phyloP scores from a whole-genome alignment of 768 basidiomycete species.

The Pulveroboletus sp. region DNA sequence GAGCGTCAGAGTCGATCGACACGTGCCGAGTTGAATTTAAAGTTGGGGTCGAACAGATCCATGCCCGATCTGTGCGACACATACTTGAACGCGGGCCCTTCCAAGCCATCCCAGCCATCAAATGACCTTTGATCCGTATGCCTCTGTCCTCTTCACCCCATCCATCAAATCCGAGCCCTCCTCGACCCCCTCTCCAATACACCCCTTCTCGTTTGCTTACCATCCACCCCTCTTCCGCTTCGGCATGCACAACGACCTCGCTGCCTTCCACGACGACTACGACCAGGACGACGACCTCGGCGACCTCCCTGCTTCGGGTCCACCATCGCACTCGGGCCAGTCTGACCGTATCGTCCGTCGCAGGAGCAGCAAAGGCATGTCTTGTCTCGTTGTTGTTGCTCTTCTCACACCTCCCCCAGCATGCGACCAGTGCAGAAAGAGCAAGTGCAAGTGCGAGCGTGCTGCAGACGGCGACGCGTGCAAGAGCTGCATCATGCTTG shows the following conservation, averaged over 20 bases:
- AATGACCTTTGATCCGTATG: constrained; percentile 25
- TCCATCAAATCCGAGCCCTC: constrained; percentile 31
- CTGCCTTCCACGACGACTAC: constrained; percentile 58
- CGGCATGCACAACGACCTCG: constrained; percentile 23
- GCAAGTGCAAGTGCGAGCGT: constrained; percentile 88
- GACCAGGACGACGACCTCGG: constrained; percentile 54
- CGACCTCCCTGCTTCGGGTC: constrained; percentile 37
- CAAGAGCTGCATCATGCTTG: constrained; percentile 72
- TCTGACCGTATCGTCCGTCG: constrained; percentile 58
- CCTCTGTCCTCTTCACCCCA: constrained; percentile 11
- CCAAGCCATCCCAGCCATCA: not conserved
- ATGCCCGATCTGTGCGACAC: not conserved
- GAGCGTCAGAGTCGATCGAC: not conserved
- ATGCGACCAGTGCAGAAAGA: constrained; percentile 88
- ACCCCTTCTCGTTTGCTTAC: constrained; percentile 23
- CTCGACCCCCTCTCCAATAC: constrained; percentile 16
- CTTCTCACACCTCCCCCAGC: constrained; percentile 39
- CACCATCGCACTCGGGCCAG: constrained; percentile 15
- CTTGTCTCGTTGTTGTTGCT: not conserved
- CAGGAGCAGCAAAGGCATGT: constrained; percentile 73
- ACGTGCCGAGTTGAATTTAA: constrained; percentile 1
- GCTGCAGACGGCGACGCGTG: constrained; percentile 59
- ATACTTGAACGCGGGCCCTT: not conserved
- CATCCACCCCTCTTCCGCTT: constrained; percentile 24
- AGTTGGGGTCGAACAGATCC: not conserved